Conservation (phyloP, 306 rosid genomes). For the Boehmeria nivea region DNA sequence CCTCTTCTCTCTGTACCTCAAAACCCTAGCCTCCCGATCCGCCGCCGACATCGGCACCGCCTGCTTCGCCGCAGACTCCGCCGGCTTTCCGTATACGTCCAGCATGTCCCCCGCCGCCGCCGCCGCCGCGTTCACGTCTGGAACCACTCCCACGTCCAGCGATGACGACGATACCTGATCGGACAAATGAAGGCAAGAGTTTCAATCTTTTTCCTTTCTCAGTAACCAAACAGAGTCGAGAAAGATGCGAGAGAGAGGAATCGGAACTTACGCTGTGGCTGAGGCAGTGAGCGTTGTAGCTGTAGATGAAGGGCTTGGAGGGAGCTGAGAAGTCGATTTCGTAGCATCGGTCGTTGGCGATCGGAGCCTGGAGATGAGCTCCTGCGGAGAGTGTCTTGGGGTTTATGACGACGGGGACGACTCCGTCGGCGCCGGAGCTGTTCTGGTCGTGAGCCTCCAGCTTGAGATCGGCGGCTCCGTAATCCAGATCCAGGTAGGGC, state of each 20-base stretch:
- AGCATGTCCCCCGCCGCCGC: constrained; percentile 32
- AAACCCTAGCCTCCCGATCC: constrained; percentile 82
- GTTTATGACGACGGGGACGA: constrained; percentile 49
- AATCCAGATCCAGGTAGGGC: constrained; percentile 73
- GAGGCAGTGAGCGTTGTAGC: constrained; percentile 40
- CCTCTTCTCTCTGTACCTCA: constrained; percentile 97
- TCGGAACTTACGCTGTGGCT: constrained; percentile 79
- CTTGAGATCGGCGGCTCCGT: constrained; percentile 47
- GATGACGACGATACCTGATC: constrained; percentile 84
- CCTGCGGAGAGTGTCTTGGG: constrained; percentile 26
- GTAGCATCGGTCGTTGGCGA: constrained; percentile 30
- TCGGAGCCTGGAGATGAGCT: constrained; percentile 14
- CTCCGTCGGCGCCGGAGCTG: constrained; percentile 63
- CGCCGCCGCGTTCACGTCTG: constrained; percentile 51
- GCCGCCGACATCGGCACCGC: constrained; percentile 59
- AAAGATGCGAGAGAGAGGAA: neutral
- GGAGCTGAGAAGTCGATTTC: constrained; percentile 36
- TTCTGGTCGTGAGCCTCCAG: constrained; percentile 53
- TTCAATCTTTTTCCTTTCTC: too few relatives aligned
- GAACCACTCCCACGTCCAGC: constrained; percentile 75
- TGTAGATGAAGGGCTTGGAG: constrained; percentile 49
- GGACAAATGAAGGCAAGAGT: neutral
- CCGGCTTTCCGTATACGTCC: constrained; percentile 34
- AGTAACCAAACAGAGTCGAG: neutral
- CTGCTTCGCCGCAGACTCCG: constrained; percentile 15